These are phyloP conservation scores for Hepatocystis sp. DNA, from an alignment of 169 alveolate species.

Conservation along the genomic window DNA sequence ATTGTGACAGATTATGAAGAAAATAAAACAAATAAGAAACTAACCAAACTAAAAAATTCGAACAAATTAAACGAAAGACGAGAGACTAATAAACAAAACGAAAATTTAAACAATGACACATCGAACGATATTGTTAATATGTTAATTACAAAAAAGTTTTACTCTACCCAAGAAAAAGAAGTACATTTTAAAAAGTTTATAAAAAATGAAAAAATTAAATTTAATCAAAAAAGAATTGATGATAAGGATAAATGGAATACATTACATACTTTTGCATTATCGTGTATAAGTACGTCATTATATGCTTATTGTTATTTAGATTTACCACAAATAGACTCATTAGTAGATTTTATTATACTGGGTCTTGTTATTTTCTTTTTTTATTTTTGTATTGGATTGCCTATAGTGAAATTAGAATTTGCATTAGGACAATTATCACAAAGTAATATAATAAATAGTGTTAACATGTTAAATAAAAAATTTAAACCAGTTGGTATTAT, in stretches of 20 bases:
- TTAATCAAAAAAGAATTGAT: conserved; percentile 56
- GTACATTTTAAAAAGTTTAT: conserved; percentile 56
- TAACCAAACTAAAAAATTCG: too few species aligned
- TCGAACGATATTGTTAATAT: not conserved
- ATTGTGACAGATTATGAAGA: not conserved
- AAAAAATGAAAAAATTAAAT: conserved; percentile 40
- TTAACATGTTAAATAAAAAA: conserved; percentile 50
- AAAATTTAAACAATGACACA: not conserved
- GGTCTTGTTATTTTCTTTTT: conserved; percentile 7
- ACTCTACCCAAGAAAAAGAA: conserved; percentile 28
- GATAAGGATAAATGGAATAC: conserved; percentile 62
- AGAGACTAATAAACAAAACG: not conserved
- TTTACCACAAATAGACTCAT: conserved; percentile 33
- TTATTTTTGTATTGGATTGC: conserved; percentile 59
- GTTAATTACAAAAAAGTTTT: not conserved
- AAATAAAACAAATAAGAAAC: too few species aligned
- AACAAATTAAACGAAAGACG: not conserved
- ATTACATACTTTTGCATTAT: conserved; percentile 16
- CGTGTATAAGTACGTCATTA: conserved; percentile 70
- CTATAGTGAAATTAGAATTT: conserved; percentile 52
- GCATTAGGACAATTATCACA: conserved; percentile 74
- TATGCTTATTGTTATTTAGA: conserved; percentile 46
- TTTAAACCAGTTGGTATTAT: conserved; percentile 35
- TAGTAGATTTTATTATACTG: conserved; percentile 7
- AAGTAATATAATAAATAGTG: conserved; percentile 33